Conservation (phyloP, 345 rosid genomes). For the Hypericum androsaemum region DNA sequence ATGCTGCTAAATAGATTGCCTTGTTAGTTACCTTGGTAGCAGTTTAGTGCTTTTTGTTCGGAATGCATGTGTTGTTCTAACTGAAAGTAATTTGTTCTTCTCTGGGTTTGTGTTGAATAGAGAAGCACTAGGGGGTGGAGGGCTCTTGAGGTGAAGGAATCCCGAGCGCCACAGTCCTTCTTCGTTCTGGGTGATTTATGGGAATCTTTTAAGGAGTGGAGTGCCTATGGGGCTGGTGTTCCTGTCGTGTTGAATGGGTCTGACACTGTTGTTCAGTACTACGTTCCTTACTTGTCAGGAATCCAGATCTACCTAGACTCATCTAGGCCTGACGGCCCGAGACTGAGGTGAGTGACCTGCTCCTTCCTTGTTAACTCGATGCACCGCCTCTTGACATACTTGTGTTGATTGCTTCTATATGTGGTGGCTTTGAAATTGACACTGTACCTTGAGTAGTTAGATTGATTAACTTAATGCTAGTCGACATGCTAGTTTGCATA, state of each 20-base stretch:
- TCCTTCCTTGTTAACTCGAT: neutral
- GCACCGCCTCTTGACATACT: neutral
- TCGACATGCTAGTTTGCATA: no score
- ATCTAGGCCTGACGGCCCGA: constrained; percentile 28
- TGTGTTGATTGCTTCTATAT: neutral
- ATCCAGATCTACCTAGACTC: constrained; percentile 71
- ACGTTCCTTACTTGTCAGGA: constrained; percentile 86
- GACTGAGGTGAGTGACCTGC: constrained; percentile 38
- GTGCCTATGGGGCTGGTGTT: constrained; percentile 89
- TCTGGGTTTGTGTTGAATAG: constrained; percentile 26
- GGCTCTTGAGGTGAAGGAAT: constrained; percentile 26
- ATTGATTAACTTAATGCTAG: no score
- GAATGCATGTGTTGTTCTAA: no score
- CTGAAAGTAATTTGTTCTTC: no score
- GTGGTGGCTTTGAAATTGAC: no score
- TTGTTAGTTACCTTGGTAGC: no score
- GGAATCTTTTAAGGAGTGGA: constrained; percentile 87
- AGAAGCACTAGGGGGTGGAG: constrained; percentile 44
- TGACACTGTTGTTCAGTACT: constrained; percentile 74
- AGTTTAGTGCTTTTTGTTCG: no score
- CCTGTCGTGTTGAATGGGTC: constrained; percentile 62
- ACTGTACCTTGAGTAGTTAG: no score
- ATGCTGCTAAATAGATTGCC: no score
- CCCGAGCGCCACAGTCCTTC: constrained; percentile 24
- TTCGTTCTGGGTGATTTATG: constrained; percentile 70